phyloP scores from a whole-genome alignment of 805 yeast species.

The Cyberlindnera bimundalis region DNA sequence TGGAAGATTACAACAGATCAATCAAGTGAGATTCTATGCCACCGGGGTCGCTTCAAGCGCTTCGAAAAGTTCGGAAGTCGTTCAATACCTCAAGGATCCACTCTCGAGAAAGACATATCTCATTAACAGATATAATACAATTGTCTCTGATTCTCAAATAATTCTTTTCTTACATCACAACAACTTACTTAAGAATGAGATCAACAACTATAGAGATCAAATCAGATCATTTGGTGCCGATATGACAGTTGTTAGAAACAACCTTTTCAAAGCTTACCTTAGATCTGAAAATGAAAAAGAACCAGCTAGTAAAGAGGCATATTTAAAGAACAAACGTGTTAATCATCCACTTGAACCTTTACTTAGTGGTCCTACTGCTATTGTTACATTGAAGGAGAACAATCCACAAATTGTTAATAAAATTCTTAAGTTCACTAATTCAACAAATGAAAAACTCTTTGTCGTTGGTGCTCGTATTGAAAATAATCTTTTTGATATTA shows the following conservation, averaged over 20 bases:
- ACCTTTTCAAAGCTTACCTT: constrained; percentile 70
- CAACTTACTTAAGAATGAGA: constrained; percentile 69
- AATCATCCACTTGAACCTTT: constrained; percentile 69
- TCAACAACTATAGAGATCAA: constrained; percentile 57
- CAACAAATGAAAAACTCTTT: constrained; percentile 68
- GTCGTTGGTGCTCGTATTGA: constrained; percentile 86
- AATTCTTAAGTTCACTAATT: constrained; percentile 57
- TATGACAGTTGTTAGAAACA: constrained; percentile 64
- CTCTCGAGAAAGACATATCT: constrained; percentile 83
- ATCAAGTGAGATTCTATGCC: constrained; percentile 20
- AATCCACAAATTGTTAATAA: constrained; percentile 67
- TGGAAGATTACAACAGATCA: constrained; percentile 4
- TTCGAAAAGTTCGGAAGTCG: constrained; percentile 34
- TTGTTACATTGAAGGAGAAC: constrained; percentile 61
- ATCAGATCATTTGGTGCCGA: constrained; percentile 65
- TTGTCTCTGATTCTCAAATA: constrained; percentile 65
- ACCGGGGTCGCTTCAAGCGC: constrained; percentile 4
- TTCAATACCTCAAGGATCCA: constrained; percentile 45
- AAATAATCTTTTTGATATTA: constrained; percentile 47
- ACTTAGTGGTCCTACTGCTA: constrained; percentile 83
- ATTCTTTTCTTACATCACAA: constrained; percentile 82
- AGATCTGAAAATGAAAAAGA: constrained; percentile 65
- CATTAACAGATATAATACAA: constrained; percentile 71
- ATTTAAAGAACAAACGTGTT: constrained; percentile 37
- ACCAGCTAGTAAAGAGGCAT: constrained; percentile 64